Conservation (phyloP, 2,329 filamentous ascomycete species). For the Pyrenophora seminiperda region DNA sequence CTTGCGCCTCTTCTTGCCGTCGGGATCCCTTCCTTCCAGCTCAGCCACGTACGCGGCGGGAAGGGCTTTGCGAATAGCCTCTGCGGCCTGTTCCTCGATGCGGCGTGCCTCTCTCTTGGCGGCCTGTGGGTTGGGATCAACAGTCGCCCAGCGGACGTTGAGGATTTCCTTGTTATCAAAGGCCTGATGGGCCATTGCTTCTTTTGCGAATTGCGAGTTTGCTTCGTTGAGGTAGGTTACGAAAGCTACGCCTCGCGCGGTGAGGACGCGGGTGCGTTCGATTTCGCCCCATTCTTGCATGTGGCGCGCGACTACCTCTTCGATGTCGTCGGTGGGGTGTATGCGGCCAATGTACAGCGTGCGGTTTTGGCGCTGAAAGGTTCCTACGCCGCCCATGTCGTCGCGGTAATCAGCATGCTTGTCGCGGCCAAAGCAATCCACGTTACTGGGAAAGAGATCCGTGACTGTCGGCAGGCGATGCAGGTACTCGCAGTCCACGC, state of each 20-base stretch:
- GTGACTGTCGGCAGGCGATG: conserved; percentile 85
- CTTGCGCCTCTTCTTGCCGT: conserved; percentile 84
- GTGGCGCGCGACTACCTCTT: conserved; percentile 92
- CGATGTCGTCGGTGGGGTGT: conserved; percentile 94
- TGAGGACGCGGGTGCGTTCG: conserved; percentile 85
- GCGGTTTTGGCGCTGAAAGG: conserved; percentile 90
- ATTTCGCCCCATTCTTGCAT: conserved; percentile 97
- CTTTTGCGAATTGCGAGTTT: conserved; percentile 59
- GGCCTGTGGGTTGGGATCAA: conserved; percentile 92
- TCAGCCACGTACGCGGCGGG: conserved; percentile 91
- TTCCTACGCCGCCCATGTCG: conserved; percentile 96
- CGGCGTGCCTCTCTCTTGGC: conserved; percentile 87
- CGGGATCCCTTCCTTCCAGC: conserved; percentile 87
- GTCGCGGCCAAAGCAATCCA: conserved; percentile 93
- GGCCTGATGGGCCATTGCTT: conserved; percentile 93
- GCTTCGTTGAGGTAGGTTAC: conserved; percentile 88
- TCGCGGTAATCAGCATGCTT: conserved; percentile 93
- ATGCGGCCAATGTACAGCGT: conserved; percentile 94
- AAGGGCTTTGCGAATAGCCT: conserved; percentile 84
- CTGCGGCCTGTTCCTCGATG: conserved; percentile 94
- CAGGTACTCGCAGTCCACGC: conserved; percentile 91
- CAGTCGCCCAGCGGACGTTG: conserved; percentile 96
- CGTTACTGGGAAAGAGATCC: conserved; percentile 90
- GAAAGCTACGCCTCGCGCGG: conserved; percentile 87
- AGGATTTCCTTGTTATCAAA: conserved; percentile 90